Base-by-base conservation (phyloP, 164 flowering plant genomes). In the Cinnamomum micranthum region DNA sequence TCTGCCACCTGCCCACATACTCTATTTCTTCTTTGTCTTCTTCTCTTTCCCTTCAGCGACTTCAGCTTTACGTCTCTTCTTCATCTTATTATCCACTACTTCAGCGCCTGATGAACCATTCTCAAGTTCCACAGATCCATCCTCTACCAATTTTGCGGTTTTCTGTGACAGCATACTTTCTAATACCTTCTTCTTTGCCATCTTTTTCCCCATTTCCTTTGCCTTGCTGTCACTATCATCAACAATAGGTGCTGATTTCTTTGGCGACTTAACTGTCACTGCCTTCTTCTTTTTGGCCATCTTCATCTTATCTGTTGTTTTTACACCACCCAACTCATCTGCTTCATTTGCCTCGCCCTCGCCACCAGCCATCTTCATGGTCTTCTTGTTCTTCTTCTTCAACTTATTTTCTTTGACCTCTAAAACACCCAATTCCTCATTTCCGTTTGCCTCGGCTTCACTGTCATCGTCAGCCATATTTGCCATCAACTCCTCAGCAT, bases 21-120 rank as follows among this genome's bases (percentile, higher is more conserved):
- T 79, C 78, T 77, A 77, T 81, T 77, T 79, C 55, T 27, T 71
- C 77, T 81, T 81, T 51, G 66, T n/a, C 71, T 78, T 80, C 71
- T 69, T 71, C 63, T 68, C 77, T n/a, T 50, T 77, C 23, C 5
- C 72, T 71, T 76, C 73, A 59, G 27, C 50, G 78, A 75, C 73
- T 71, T 35, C 74, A 69, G 51, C 14, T 63, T 68, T 77, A 64
- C 66, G 72, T 52, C 72, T 78, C 69, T 65, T 73, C 72, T 81
- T 81, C 80, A 77, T 71, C 58, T 68, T 15, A 20, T 20, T 20
- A 55, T 15, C 20, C 12, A 15, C 47, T n/a, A n/a, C 50, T n/a
- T 69, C 55, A 41, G 24, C 35, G 22, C 17, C 22, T 31, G 75
- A 35, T n/a, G 58, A 25, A 17, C 27, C 71, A 52, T 28, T 70